Conservation (phyloP, 768 basidiomycete species). For the Chalciporus piperatus region DNA sequence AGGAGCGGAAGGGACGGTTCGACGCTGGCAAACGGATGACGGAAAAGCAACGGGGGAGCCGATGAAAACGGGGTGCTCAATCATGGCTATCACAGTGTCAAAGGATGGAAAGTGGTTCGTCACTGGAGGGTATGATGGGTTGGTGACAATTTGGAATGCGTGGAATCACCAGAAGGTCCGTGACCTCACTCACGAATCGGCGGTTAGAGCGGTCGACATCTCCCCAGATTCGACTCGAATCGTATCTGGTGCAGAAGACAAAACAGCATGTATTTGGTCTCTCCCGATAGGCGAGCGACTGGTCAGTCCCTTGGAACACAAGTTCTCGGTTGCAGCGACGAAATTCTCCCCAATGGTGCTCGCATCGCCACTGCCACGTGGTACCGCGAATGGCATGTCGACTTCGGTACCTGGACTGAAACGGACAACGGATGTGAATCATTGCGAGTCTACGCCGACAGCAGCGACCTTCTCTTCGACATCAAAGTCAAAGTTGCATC, state of each 20-base stretch:
- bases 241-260: neutral
- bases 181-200: neutral
- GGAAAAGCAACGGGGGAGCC: neutral
- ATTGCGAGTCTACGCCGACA: too few relatives aligned
- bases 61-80: neutral
- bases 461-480: too few relatives aligned
- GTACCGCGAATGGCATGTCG: too few relatives aligned
- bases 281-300: neutral
- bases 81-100: neutral
- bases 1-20: neutral
- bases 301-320: neutral
- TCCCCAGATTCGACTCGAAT: neutral
- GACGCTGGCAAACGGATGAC: neutral
- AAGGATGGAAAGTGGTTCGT: neutral
- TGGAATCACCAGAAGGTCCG: neutral
- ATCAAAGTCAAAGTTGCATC: too few relatives aligned
- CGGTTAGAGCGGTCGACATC: neutral
- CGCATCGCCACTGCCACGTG: too few relatives aligned
- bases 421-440: too few relatives aligned
- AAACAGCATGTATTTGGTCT: neutral
- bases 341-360: too few relatives aligned
- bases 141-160: slow-evolving; percentile 1
- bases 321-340: neutral
- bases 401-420: too few relatives aligned
- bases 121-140: too few relatives aligned